phyloP scores from a whole-genome alignment of 106 monocot genomes.

The Dioscorea alata region DNA sequence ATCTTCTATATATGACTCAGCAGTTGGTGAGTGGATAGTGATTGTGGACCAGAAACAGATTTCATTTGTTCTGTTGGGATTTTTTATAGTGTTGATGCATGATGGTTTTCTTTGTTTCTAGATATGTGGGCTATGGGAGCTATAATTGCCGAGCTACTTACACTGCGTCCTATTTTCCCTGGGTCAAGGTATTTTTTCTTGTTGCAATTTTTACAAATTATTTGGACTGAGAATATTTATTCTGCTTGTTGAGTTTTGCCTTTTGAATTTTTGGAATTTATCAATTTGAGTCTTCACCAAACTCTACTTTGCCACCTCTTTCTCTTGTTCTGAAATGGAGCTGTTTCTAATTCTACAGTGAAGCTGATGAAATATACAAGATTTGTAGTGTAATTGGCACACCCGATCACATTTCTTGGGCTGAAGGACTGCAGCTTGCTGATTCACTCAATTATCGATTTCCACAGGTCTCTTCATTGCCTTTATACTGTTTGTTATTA shows the following conservation, averaged over 20 bases:
- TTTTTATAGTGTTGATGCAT: no score
- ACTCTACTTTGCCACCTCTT: no score
- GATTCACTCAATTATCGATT: slow-evolving; percentile 41
- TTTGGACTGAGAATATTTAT: no score
- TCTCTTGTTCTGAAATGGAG: no score
- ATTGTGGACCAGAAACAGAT: neutral
- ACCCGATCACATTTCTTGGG: slow-evolving; percentile 53
- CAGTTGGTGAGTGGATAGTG: slow-evolving; percentile 31
- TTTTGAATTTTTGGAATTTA: no score
- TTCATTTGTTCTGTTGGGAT: no score
- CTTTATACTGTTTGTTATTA: neutral
- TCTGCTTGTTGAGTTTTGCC: no score
- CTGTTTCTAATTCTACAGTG: slow-evolving; percentile 23
- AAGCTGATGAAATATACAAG: slow-evolving; percentile 70
- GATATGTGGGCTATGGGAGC: slow-evolving; percentile 66
- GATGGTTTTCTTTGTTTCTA: no score
- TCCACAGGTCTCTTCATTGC: slow-evolving; percentile 33
- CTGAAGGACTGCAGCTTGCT: slow-evolving; percentile 55
- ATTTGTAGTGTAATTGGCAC: slow-evolving; percentile 69
- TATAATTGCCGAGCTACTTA: slow-evolving; percentile 47
- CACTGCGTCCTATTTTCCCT: slow-evolving; percentile 47
- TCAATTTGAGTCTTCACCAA: no score
- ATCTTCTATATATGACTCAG: slow-evolving; percentile 40
- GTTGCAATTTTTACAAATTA: no score
- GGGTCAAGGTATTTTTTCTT: slow-evolving; percentile 29